Evolutionary conservation across 2,329 filamentous ascomycete genomes (phyloP), one percentile per base, ranked within the genome.

Genomic region (Diaporthe vexans): DNA sequence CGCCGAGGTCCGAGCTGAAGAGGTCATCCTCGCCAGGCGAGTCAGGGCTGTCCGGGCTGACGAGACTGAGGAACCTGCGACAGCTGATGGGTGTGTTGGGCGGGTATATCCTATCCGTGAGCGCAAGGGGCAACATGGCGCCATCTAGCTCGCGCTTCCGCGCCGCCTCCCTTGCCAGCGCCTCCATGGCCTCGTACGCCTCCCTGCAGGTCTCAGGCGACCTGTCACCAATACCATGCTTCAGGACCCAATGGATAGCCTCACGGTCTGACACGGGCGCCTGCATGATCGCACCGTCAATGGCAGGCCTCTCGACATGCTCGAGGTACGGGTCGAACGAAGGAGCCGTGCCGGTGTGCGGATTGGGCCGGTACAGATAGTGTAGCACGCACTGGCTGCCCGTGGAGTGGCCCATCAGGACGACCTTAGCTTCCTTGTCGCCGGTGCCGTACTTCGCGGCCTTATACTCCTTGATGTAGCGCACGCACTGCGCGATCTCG

Each of bases 331-430:
- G 80, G 78, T 75, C 81, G 72, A 77, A 77, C 26, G 74, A 57
- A 24, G 78, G 75, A 1, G 33, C 19, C 3, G 11, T 35, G 26
- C 61, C 67, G 9, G 83, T 75, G 74, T 81, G 80, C 4, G 81
- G 85, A 71, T 86, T 87, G 2, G 83, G 80, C 5, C 83, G 80
- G 75, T 84, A 81, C 1, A 92, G 79, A 76, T 93, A 93, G 78
- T 92, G 89, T 82, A 93, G 86, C 13, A 90, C 86, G 79, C 92
- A 91, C 81, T 94, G 92, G 76, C 89, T 92, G 0, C 91, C 91
- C 0, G 92, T 93, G 1, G 89, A 91, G 78, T 93, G 91, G 2
- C 91, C 91, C 90, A 93, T 92, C 52, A 93, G 82, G 35, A 92
- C 90, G 24, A 93, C 79, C 73, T 90, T 91, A 10, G 83, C 84